Evolutionary conservation across 768 basidiomycete genomes (phyloP).

Genomic region (Lactarius sanguifluus): DNA sequence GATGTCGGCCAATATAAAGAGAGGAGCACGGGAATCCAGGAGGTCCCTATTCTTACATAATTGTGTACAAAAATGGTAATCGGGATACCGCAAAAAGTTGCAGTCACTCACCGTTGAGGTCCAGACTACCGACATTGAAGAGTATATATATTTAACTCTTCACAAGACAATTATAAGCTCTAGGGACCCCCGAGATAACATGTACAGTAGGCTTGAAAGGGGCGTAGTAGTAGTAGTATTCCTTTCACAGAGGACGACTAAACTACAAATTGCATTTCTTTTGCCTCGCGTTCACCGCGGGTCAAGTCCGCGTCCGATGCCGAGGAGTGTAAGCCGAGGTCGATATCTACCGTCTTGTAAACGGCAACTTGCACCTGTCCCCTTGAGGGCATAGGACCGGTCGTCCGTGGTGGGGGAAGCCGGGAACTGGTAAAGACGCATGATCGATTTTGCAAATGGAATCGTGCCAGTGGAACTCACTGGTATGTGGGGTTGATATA

Average conservation of each 20-base stretch:
- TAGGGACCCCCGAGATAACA: too few relatives aligned
- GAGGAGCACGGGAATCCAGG: too few relatives aligned
- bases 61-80: too few relatives aligned
- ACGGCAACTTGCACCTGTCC: conserved; percentile 3
- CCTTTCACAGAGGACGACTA: neutral
- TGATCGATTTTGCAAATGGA: neutral
- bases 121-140: too few relatives aligned
- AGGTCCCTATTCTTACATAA: too few relatives aligned
- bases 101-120: too few relatives aligned
- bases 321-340: neutral
- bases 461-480: neutral
- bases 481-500: conserved; percentile 11
- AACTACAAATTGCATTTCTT: conserved; percentile 9
- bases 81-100: too few relatives aligned
- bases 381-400: neutral
- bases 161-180: too few relatives aligned
- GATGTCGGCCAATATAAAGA: too few relatives aligned
- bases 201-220: neutral
- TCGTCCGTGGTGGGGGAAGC: neutral
- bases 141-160: too few relatives aligned
- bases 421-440: neutral
- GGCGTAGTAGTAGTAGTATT: neutral
- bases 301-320: neutral
- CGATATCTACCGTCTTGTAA: conserved; percentile 17
- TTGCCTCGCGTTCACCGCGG: conserved; percentile 18